Percentiles rank a stretch among this genome's conserved stretches.
phyloP scores from a whole-genome alignment of 2,329 filamentous ascomycete genomes.

The Aspergillus terreus region DNA sequence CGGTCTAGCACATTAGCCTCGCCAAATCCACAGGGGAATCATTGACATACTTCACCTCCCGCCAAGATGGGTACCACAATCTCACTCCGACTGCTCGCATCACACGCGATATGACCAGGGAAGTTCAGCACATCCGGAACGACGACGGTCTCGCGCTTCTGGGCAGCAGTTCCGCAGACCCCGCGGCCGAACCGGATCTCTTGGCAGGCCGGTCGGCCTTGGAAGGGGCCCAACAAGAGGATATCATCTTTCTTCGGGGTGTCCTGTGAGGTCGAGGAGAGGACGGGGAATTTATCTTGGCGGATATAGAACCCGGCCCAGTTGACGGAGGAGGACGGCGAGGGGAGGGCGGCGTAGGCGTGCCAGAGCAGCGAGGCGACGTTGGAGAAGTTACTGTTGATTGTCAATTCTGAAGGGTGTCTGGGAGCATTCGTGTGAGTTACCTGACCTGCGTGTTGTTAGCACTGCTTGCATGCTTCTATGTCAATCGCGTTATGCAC shows the following conservation, averaged over 20 bases:
- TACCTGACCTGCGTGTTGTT: slow-evolving; percentile 29
- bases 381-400: slow-evolving; percentile 44
- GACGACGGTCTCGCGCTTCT: slow-evolving; percentile 35
- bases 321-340: slow-evolving; percentile 43
- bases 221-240: slow-evolving; percentile 47
- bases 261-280: slow-evolving; percentile 16
- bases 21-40: background rate
- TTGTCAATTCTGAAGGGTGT: background rate
- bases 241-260: slow-evolving; percentile 18
- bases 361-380: slow-evolving; percentile 49
- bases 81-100: slow-evolving; percentile 47
- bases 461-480: background rate
- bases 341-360: slow-evolving; percentile 42
- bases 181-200: slow-evolving; percentile 44
- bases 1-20: slow-evolving; percentile 30
- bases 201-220: slow-evolving; percentile 48
- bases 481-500: slow-evolving; percentile 1
- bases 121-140: slow-evolving; percentile 44
- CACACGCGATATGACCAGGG: slow-evolving; percentile 49
- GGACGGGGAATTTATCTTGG: slow-evolving; percentile 38
- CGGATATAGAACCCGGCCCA: slow-evolving; percentile 49
- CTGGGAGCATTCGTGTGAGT: slow-evolving; percentile 1
- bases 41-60: slow-evolving; percentile 34
- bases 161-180: slow-evolving; percentile 45
- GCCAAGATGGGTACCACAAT: slow-evolving; percentile 47